A percentile compares a stretch with the other conserved stretches of the same genome.
These are phyloP conservation scores for Ceratobasidium sp. DNA, from an alignment of 1,284 basidiomycete species.

Conservation along the genomic window DNA sequence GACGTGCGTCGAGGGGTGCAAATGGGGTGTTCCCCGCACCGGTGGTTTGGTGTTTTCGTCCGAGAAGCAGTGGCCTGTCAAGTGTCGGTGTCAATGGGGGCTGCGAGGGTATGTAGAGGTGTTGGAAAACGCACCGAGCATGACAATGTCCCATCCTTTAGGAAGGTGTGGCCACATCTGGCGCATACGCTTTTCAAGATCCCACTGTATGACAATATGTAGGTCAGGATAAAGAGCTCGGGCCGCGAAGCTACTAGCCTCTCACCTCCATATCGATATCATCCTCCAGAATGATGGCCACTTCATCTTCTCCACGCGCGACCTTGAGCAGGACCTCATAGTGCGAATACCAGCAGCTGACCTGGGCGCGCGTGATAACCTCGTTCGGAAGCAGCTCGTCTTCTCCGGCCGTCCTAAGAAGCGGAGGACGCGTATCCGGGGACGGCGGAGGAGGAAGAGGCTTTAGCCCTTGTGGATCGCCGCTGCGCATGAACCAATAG, in stretches of 20 bases:
- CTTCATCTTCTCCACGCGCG: conserved; percentile 51
- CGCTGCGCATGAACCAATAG: conserved; percentile 19
- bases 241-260: background rate
- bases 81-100: background rate
- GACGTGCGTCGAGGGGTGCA: conserved; percentile 44
- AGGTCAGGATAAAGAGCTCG: background rate
- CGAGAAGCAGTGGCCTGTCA: conserved; percentile 46
- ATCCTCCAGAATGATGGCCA: conserved; percentile 75
- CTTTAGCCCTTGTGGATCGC: background rate
- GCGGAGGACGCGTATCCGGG: conserved; percentile 39
- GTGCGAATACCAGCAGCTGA: conserved; percentile 83
- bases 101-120: background rate
- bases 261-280: conserved; percentile 65
- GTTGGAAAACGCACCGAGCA: conserved; percentile 63
- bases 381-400: background rate
- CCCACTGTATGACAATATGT: conserved; percentile 61
- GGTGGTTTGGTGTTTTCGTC: conserved; percentile 42
- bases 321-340: conserved; percentile 60
- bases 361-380: conserved; percentile 63
- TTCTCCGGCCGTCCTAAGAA: conserved; percentile 36
- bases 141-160: conserved; percentile 76
- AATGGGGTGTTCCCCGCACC: conserved; percentile 22
- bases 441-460: conserved; percentile 29
- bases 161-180: conserved; percentile 69
- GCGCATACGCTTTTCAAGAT: conserved; percentile 63